Evolutionary conservation across 2,329 filamentous ascomycete genomes (phyloP).

Genomic region (Botrytis byssoidea): DNA sequence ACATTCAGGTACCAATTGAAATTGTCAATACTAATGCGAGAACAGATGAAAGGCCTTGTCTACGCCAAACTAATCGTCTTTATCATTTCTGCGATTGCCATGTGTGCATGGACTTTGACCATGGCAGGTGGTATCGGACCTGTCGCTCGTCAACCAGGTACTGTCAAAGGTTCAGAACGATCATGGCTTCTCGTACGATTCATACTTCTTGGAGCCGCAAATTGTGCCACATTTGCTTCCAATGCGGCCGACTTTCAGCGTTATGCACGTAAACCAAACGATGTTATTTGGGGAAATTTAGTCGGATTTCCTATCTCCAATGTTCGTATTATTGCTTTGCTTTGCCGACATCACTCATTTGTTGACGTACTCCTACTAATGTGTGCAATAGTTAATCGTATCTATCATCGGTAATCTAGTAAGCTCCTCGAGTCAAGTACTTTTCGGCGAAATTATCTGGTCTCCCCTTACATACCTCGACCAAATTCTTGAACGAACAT

Average conservation of each 20-base stretch:
- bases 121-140: slow-evolving; percentile 39
- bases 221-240: slow-evolving; percentile 42
- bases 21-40: slow-evolving; percentile 26
- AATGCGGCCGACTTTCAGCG: slow-evolving; percentile 47
- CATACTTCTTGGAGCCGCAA: slow-evolving; percentile 41
- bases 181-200: slow-evolving; percentile 43
- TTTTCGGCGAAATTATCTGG: slow-evolving; percentile 42
- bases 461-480: slow-evolving; percentile 42
- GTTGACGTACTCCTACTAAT: background rate
- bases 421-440: slow-evolving; percentile 36
- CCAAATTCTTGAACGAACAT: slow-evolving; percentile 39
- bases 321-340: slow-evolving; percentile 3
- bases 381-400: slow-evolving; percentile 35
- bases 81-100: slow-evolving; percentile 41
- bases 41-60: slow-evolving; percentile 38
- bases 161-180: slow-evolving; percentile 39
- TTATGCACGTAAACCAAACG: slow-evolving; percentile 43
- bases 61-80: slow-evolving; percentile 43
- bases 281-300: slow-evolving; percentile 44
- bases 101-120: slow-evolving; percentile 43
- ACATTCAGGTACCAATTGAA: background rate
- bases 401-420: slow-evolving; percentile 44
- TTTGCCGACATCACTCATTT: background rate
- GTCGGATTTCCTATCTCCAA: slow-evolving; percentile 45
- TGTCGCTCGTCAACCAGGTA: slow-evolving; percentile 36